Percentiles rank a stretch among this genome's conserved stretches.
Evolutionary conservation across 257 asterid species (phyloP).

Genomic region (Primulina tabacum): DNA sequence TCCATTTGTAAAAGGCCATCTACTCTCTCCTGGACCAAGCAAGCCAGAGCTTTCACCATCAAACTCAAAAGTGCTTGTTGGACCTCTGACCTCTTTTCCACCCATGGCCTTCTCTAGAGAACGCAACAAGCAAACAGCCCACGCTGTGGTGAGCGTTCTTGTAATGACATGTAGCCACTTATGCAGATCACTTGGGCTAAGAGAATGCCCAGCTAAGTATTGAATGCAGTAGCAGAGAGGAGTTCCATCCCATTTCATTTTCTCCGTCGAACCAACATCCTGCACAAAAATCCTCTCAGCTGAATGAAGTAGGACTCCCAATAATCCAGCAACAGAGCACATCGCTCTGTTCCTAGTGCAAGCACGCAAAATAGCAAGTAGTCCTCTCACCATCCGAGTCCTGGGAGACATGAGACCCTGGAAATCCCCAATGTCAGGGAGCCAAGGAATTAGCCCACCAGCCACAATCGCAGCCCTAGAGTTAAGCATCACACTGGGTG

Average conservation of each 20-base stretch:
- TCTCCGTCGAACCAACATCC: constrained; percentile 48
- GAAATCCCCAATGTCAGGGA: constrained; percentile 76
- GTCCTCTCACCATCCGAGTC: constrained; percentile 94
- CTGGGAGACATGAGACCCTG: constrained; percentile 91
- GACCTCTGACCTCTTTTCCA: constrained; percentile 92
- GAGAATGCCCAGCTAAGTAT: constrained; percentile 90
- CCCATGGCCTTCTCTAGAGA: constrained; percentile 93
- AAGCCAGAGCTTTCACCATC: constrained; percentile 99
- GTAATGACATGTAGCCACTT: constrained; percentile 74
- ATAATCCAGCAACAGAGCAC: constrained; percentile 90
- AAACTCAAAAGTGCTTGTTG: constrained; percentile 89
- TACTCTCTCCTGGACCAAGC: constrained; percentile 95
- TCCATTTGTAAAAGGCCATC: constrained; percentile 95
- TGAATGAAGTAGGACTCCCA: constrained; percentile 68
- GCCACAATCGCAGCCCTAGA: constrained; percentile 99
- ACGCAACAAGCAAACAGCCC: constrained; percentile 77
- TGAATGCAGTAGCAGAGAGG: constrained; percentile 89
- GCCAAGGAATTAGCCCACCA: constrained; percentile 93
- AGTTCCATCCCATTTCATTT: constrained; percentile 75
- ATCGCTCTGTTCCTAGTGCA: constrained; percentile 94
- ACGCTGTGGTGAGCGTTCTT: constrained; percentile 56
- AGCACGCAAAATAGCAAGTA: constrained; percentile 94
- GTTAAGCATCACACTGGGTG: constrained; percentile 98
- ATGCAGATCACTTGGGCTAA: constrained; percentile 72
- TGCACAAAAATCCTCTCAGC: constrained; percentile 72